Percentiles rank a stretch among this genome's conserved stretches.
phyloP scores from a whole-genome alignment of 371 early-diverging fungal species.

The Mortierella sp. region DNA sequence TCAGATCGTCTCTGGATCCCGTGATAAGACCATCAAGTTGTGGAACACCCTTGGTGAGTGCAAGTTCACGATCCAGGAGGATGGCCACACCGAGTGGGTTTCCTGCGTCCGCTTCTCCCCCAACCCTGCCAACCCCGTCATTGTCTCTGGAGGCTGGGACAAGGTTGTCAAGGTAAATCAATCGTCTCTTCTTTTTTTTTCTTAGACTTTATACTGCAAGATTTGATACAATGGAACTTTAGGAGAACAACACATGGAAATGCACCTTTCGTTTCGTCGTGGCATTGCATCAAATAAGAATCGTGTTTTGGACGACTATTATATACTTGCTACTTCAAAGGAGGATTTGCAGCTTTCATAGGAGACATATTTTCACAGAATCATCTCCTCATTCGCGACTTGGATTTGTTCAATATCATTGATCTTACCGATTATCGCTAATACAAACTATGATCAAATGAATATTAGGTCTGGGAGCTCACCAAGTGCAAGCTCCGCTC shows the following conservation, averaged over 20 bases:
- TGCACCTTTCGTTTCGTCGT: neutral
- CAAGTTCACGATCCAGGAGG: constrained; percentile 94
- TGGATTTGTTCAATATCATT: too few species aligned
- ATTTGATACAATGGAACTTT: neutral
- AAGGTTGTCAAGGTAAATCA: constrained; percentile 95
- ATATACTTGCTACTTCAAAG: constrained; percentile 80
- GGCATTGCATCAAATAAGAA: too few species aligned
- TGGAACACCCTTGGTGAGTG: constrained; percentile 99
- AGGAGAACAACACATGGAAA: neutral
- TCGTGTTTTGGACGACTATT: too few species aligned
- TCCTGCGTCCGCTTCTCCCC: constrained; percentile 99
- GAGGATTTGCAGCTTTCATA: constrained; percentile 55
- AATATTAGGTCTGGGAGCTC: constrained; percentile 95
- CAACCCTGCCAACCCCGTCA: constrained; percentile 97
- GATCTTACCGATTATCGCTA: too few species aligned
- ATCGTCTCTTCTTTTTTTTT: neutral
- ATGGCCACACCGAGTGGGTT: constrained; percentile 98
- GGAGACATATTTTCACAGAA: constrained; percentile 66
- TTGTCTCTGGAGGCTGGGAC: constrained; percentile 99
- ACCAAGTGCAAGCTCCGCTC: constrained; percentile 97
- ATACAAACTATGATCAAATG: neutral
- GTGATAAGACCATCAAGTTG: constrained; percentile 98
- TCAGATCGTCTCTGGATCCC: constrained; percentile 97
- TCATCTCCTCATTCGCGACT: constrained; percentile 26
- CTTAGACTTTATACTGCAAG: neutral